phyloP scores from a whole-genome alignment of 805 yeast species.

The Kluyveromyces lactis region DNA sequence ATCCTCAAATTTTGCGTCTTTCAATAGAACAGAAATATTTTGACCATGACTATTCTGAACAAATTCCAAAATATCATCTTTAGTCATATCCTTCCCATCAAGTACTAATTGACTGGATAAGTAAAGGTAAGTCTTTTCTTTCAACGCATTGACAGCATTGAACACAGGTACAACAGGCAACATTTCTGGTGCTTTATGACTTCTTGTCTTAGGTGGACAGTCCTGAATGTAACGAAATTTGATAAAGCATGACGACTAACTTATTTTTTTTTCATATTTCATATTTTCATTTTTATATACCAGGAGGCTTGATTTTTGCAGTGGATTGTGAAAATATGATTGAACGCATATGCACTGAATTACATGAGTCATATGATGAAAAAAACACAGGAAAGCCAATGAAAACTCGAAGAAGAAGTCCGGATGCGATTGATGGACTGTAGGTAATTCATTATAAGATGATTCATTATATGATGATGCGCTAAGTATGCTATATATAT shows the following conservation, averaged over 20 bases:
- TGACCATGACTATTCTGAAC: constrained; percentile 12
- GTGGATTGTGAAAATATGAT: too few species aligned
- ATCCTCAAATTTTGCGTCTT: constrained; percentile 19
- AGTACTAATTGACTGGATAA: constrained; percentile 23
- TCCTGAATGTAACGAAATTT: constrained; percentile 1
- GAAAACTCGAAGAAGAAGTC: too few species aligned
- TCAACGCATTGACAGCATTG: constrained; percentile 6
- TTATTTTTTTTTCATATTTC: too few species aligned
- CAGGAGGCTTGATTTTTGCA: too few species aligned
- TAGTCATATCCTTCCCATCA: constrained; percentile 15
- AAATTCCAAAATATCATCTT: constrained; percentile 12
- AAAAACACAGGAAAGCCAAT: too few species aligned
- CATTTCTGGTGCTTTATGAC: constrained; percentile 7
- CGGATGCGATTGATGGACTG: too few species aligned
- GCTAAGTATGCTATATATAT: neutral
- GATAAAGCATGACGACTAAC: too few species aligned
- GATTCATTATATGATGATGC: neutral
- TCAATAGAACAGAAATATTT: constrained; percentile 22
- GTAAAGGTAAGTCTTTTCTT: constrained; percentile 16
- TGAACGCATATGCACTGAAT: too few species aligned
- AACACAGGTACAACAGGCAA: constrained; percentile 34
- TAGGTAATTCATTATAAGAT: too few species aligned
- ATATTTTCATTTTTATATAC: too few species aligned
- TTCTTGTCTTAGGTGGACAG: too few species aligned
- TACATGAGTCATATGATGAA: too few species aligned